Percentiles rank a stretch among this genome's conserved stretches.
These are phyloP conservation scores for Effrenium voratum DNA, from an alignment of 73 alveolate genomes.

Conservation along the genomic window DNA sequence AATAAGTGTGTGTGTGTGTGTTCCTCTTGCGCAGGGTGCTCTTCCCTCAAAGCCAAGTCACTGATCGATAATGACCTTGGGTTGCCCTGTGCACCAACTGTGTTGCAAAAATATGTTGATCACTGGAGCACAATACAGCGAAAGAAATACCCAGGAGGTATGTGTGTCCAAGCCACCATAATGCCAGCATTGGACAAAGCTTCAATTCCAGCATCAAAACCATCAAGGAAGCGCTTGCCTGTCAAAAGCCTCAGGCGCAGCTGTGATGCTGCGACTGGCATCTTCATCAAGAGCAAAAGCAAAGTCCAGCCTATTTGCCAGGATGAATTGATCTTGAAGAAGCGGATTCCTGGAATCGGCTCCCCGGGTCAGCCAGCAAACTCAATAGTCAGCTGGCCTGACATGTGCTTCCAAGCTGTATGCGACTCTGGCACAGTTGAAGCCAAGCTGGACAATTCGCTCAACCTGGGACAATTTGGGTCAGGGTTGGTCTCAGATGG, in stretches of 20 bases:
- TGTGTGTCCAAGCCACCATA: conserved; percentile 37
- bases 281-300: neutral
- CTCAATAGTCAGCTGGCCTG: neutral
- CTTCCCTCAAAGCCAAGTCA: neutral
- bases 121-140: no score
- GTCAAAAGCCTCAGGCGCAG: neutral
- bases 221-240: conserved; percentile 27
- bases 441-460: conserved; percentile 28
- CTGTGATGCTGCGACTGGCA: neutral
- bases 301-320: conserved; percentile 38
- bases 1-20: no score
- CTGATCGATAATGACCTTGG: neutral
- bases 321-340: conserved; percentile 30
- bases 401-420: conserved; percentile 66
- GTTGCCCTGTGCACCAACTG: no score
- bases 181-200: conserved; percentile 35
- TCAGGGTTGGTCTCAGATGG: no score
- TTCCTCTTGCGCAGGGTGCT: neutral
- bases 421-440: conserved; percentile 55
- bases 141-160: no score
- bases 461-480: conserved; percentile 30
- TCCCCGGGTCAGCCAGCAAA: neutral
- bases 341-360: neutral
- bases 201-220: conserved; percentile 21
- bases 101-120: no score